These are phyloP conservation scores for Xylaria venustula DNA, from an alignment of 495 filamentous ascomycete species.

Conservation along the genomic window DNA sequence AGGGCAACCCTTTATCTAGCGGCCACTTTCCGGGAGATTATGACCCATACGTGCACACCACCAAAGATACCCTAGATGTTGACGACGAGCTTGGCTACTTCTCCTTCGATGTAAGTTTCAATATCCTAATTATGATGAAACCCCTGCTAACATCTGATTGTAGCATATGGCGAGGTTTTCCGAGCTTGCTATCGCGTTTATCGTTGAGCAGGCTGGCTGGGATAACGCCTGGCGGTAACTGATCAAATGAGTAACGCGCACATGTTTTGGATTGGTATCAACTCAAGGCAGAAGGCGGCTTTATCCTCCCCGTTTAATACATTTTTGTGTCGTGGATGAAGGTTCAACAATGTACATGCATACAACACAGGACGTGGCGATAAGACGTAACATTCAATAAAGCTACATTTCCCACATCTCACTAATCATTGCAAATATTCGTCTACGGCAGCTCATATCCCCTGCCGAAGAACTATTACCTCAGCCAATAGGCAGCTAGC, in stretches of 20 bases:
- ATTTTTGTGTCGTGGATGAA: too few species aligned
- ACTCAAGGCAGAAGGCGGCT: too few species aligned
- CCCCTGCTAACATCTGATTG: neutral
- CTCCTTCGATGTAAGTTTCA: constrained; percentile 10
- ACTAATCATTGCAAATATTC: too few species aligned
- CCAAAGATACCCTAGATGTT: constrained; percentile 26
- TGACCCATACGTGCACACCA: constrained; percentile 29
- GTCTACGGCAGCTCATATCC: too few species aligned
- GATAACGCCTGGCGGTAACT: constrained; percentile 17
- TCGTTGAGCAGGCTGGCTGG: constrained; percentile 24
- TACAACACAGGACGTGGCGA: too few species aligned
- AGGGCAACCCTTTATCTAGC: constrained; percentile 17
- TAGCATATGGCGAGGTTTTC: constrained; percentile 18
- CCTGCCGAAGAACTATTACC: too few species aligned
- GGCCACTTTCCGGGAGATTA: constrained; percentile 7
- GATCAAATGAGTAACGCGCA: too few species aligned
- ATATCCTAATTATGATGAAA: neutral
- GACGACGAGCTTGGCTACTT: constrained; percentile 15
- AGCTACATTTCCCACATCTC: too few species aligned
- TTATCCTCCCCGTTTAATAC: too few species aligned
- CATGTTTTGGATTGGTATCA: neutral
- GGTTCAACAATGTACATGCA: too few species aligned
- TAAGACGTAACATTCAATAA: too few species aligned
- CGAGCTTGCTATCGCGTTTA: constrained; percentile 20
- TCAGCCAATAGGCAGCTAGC: too few species aligned